Evolutionary conservation across 2,329 filamentous ascomycete species (phyloP), one percentile per base, ranked within the genome.

Genomic region (Fusarium chlamydosporum): DNA sequence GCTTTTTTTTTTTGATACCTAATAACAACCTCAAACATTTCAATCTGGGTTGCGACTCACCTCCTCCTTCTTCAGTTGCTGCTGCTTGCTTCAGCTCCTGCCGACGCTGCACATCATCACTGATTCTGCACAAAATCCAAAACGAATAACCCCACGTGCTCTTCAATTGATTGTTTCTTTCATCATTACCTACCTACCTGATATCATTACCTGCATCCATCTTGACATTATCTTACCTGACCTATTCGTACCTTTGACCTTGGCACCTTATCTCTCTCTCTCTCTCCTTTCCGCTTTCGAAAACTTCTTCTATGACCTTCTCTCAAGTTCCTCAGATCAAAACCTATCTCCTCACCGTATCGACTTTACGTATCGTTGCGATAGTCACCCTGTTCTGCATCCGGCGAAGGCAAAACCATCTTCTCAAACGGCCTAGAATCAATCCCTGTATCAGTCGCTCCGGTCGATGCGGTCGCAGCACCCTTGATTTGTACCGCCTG

Each of bases 381-480:
- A 51, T 58, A 52, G 41, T 67, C 35, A 48, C 61, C 65, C 46
- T 46, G 53, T 48, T 62, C 61, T 62, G 53, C 61, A 70, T 67
- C 63, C 66, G 66, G 66, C 66, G 62, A 69, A 59, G 41, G 52
- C 66, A 59, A 69, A 63, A 33, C 52, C 56, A 58, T 54, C 51
- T 56, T 55, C 45, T 66, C 66, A 68, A 69, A 69, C 64, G 47
- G 61, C 66, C 56, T 55, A 67, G 31, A 70, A 55, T 38, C 37
- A 67, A 69, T 60, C 66, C 61, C 56, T 70, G 66, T 33, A 52
- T 70, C 66, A 63, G 54, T 63, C 57, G 56, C 45, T 61, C 61
- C 50, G 56, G 64, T 63, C 65, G 57, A 54, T 52, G 65, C 56
- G 51, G 67, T 68, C 55, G 46, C 43, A 54, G 60, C 57, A 46